Conservation (phyloP, 202 grass and related monocot species). For the Brachypodium distachyon region DNA sequence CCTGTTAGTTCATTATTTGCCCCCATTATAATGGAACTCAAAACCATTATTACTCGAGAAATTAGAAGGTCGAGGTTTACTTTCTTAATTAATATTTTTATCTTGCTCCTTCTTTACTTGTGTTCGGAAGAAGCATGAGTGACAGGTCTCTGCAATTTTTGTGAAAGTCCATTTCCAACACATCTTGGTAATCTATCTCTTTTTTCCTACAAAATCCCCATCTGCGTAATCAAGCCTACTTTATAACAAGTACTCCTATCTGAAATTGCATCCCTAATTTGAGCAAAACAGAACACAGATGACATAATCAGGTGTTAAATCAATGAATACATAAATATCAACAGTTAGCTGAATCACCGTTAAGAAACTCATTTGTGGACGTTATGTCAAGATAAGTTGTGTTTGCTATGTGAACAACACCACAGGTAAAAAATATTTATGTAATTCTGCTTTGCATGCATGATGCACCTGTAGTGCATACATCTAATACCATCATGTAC, state of each 20-base stretch:
- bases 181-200: background rate
- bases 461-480: background rate
- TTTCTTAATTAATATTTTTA: slow-evolving; percentile 5
- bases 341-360: background rate
- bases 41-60: background rate
- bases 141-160: background rate
- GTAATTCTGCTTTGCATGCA: background rate
- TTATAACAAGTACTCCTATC: background rate
- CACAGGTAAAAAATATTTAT: background rate
- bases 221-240: background rate
- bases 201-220: background rate
- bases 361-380: background rate
- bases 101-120: background rate
- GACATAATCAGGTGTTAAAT: too few relatives aligned
- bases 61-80: background rate
- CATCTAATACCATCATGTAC: background rate
- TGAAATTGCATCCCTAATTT: background rate
- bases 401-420: background rate
- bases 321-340: too few relatives aligned
- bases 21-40: background rate
- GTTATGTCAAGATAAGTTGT: background rate
- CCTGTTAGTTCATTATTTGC: background rate
- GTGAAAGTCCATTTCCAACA: background rate
- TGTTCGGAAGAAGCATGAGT: background rate
- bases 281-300: background rate